These are phyloP conservation scores for Saturnispora dispora DNA, from an alignment of 805 yeast species.

Conservation along the genomic window DNA sequence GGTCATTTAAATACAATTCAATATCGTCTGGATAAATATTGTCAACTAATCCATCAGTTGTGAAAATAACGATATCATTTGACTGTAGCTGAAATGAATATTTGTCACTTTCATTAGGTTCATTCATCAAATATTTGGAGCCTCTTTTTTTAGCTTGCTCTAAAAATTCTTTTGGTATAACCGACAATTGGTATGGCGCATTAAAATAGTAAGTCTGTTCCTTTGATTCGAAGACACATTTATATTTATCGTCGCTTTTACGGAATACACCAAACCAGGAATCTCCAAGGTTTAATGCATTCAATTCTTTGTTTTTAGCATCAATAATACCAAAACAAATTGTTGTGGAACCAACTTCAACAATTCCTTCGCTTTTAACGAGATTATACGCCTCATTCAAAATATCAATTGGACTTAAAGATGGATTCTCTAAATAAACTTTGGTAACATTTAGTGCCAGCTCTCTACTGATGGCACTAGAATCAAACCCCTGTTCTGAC, in stretches of 20 bases:
- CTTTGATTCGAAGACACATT: constrained; percentile 54
- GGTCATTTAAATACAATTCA: constrained; percentile 55
- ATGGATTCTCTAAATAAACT: constrained; percentile 20
- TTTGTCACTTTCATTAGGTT: constrained; percentile 60
- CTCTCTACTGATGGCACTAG: constrained; percentile 78
- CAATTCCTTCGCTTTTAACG: constrained; percentile 46
- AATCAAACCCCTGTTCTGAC: constrained; percentile 86
- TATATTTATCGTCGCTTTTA: constrained; percentile 19
- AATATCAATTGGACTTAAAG: constrained; percentile 36
- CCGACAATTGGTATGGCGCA: constrained; percentile 85
- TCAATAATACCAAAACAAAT: constrained; percentile 74
- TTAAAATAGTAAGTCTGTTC: constrained; percentile 83
- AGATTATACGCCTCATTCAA: constrained; percentile 48
- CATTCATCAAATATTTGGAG: constrained; percentile 58
- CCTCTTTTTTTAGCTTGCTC: constrained; percentile 46
- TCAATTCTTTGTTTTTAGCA: constrained; percentile 40
- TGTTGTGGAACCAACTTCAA: constrained; percentile 89
- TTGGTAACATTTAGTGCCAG: constrained; percentile 50
- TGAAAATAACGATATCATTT: constrained; percentile 73
- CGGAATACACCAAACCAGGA: constrained; percentile 90
- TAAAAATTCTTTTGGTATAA: constrained; percentile 59
- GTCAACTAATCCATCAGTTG: constrained; percentile 92
- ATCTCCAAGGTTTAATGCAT: constrained; percentile 82
- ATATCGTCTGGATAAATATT: constrained; percentile 69
- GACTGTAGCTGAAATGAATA: constrained; percentile 55